Conservation (phyloP, 805 yeast species). For the Pichia phayaonensis region DNA sequence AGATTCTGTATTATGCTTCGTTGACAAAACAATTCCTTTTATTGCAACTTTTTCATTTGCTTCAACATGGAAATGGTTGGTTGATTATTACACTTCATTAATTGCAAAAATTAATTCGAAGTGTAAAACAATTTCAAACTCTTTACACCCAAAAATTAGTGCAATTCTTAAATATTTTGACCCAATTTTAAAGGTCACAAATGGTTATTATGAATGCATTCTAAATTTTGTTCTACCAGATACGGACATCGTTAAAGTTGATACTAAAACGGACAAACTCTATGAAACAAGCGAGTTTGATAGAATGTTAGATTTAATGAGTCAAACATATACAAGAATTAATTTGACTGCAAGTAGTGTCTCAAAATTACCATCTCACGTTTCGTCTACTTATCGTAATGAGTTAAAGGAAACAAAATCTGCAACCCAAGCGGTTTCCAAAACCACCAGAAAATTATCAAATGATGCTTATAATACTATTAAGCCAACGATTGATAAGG, state of each 20-base stretch:
- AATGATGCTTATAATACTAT: constrained; percentile 28
- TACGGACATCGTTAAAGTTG: constrained; percentile 6
- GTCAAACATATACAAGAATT: constrained; percentile 24
- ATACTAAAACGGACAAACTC: constrained; percentile 8
- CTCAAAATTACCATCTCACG: constrained; percentile 25
- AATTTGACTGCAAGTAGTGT: constrained; percentile 23
- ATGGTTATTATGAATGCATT: constrained; percentile 25
- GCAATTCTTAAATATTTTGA: constrained; percentile 11
- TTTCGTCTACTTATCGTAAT: constrained; percentile 23
- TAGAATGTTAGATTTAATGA: constrained; percentile 20
- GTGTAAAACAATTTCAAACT: neutral
- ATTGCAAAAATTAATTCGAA: neutral
- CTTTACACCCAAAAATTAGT: neutral
- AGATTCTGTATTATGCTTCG: constrained; percentile 16
- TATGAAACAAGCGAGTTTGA: constrained; percentile 19
- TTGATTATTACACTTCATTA: neutral
- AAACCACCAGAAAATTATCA: constrained; percentile 31
- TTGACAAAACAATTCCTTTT: constrained; percentile 27
- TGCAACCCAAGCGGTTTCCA: constrained; percentile 29
- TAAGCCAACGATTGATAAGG: constrained; percentile 27
- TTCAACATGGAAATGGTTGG: constrained; percentile 6
- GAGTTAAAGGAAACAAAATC: constrained; percentile 25
- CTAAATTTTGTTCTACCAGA: constrained; percentile 24
- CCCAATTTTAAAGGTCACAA: constrained; percentile 24
- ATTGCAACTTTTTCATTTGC: constrained; percentile 20